phyloP scores from a whole-genome alignment of 176 grass and related monocot species.

The Triticum dicoccoides region DNA sequence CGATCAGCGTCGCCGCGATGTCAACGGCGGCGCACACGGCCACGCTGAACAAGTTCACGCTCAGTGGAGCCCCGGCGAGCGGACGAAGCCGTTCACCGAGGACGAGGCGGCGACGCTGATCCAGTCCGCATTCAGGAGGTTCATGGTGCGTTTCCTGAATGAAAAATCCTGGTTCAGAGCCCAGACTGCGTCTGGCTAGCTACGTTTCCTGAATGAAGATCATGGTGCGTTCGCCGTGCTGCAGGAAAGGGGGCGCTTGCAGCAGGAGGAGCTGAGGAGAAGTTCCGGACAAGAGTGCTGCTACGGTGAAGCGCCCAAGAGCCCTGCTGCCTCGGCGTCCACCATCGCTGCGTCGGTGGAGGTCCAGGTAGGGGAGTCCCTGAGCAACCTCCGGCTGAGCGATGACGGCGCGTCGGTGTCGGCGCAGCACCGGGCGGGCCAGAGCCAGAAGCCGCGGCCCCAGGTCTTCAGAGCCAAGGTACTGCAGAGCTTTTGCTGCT shows the following conservation, averaged over 20 bases:
- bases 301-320: constrained; percentile 22
- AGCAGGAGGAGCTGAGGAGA: constrained; percentile 33
- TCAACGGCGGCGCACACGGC: neutral
- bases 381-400: constrained; percentile 50
- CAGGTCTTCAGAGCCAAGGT: constrained; percentile 68
- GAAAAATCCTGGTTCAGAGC: neutral
- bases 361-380: constrained; percentile 67
- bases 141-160: constrained; percentile 41
- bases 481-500: neutral
- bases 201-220: too few species aligned
- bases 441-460: constrained; percentile 44
- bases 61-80: neutral
- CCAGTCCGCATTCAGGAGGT: constrained; percentile 65
- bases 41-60: neutral
- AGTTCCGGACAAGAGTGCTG: neutral
- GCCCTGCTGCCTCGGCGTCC: constrained; percentile 46
- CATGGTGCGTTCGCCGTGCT: neutral
- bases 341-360: constrained; percentile 61
- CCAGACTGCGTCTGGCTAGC: neutral
- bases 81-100: neutral
- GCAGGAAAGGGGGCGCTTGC: constrained; percentile 51
- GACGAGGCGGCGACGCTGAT: constrained; percentile 55
- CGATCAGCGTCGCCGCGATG: neutral
- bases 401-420: constrained; percentile 51
- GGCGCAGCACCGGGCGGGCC: constrained; percentile 45